Evolutionary conservation across 2,329 filamentous ascomycete genomes (phyloP).

Genomic region (Fusarium virguliforme): DNA sequence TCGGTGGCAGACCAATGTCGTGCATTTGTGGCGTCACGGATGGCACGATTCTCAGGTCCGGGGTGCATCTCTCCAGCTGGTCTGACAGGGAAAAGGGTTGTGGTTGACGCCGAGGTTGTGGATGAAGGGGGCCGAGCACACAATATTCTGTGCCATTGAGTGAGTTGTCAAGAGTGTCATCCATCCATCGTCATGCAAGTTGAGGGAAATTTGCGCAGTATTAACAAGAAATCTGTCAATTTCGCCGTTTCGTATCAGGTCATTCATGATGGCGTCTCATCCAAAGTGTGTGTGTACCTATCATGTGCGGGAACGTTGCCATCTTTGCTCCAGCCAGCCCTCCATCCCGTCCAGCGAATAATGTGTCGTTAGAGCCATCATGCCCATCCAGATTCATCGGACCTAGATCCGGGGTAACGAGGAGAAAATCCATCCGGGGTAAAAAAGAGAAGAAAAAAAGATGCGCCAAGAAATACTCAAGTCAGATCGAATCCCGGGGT

Average conservation of each 20-base stretch:
- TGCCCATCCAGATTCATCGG: constrained; percentile 36
- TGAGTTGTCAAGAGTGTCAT: constrained; percentile 28
- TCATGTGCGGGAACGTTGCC: constrained; percentile 24
- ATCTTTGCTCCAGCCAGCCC: constrained; percentile 19
- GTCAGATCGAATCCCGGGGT: constrained; percentile 31
- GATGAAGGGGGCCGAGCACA: constrained; percentile 10
- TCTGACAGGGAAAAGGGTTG: constrained; percentile 34
- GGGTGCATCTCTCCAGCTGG: constrained; percentile 41
- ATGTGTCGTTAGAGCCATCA: constrained; percentile 31
- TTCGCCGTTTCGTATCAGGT: constrained; percentile 46
- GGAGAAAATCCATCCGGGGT: constrained; percentile 14
- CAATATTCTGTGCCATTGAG: constrained; percentile 28
- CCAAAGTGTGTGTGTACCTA: constrained; percentile 33
- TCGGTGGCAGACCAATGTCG: constrained; percentile 2
- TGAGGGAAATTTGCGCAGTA: constrained; percentile 29
- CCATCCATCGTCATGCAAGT: constrained; percentile 18
- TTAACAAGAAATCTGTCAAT: constrained; percentile 39
- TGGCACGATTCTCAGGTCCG: constrained; percentile 49
- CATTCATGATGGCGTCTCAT: constrained; percentile 47
- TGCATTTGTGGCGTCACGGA: constrained; percentile 49
- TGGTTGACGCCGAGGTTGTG: constrained; percentile 24
- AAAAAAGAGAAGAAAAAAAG: constrained; percentile 20
- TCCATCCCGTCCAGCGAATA: constrained; percentile 30
- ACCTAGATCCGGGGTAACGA: constrained; percentile 21
- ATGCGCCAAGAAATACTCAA: constrained; percentile 38